Conservation (phyloP, 495 filamentous ascomycete species). For the Geoglossum glabrum region DNA sequence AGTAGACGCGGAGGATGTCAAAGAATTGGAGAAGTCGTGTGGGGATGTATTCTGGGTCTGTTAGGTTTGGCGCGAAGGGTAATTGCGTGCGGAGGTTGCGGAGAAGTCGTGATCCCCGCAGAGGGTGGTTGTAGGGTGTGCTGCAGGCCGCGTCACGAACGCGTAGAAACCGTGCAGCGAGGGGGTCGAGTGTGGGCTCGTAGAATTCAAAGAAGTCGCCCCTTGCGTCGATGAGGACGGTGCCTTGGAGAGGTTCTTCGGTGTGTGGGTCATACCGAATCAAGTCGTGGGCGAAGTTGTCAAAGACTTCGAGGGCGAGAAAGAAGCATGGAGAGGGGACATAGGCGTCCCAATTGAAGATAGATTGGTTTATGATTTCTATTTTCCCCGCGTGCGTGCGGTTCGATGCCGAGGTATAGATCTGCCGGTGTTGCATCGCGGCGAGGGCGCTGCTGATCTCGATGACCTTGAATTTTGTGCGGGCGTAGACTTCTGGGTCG, state of each 20-base stretch:
- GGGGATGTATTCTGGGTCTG: constrained; percentile 75
- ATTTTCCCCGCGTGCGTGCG: constrained; percentile 67
- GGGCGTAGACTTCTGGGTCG: constrained; percentile 79
- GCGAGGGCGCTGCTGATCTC: constrained; percentile 78
- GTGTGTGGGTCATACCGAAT: constrained; percentile 70
- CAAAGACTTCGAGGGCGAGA: constrained; percentile 93
- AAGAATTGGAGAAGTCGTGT: constrained; percentile 94
- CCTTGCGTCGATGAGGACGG: constrained; percentile 61
- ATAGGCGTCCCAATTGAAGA: constrained; percentile 80
- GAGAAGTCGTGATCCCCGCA: constrained; percentile 29
- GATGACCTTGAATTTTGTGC: constrained; percentile 86
- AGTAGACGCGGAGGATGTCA: constrained; percentile 64
- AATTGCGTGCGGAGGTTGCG: constrained; percentile 36
- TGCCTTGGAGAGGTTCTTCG: constrained; percentile 60
- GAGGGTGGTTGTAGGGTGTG: constrained; percentile 29
- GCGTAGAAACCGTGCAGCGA: constrained; percentile 61
- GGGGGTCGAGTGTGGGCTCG: constrained; percentile 52
- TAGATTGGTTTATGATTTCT: constrained; percentile 81
- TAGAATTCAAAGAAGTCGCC: constrained; percentile 95
- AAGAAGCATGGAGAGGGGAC: constrained; percentile 90
- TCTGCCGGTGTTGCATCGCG: constrained; percentile 48
- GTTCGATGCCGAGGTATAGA: constrained; percentile 38
- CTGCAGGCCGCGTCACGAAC: constrained; percentile 48
- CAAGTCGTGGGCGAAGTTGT: constrained; percentile 92
- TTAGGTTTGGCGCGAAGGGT: constrained; percentile 54